Evolutionary conservation across 2,329 filamentous ascomycete species (phyloP).

Genomic region (Cercospora berteroae): DNA sequence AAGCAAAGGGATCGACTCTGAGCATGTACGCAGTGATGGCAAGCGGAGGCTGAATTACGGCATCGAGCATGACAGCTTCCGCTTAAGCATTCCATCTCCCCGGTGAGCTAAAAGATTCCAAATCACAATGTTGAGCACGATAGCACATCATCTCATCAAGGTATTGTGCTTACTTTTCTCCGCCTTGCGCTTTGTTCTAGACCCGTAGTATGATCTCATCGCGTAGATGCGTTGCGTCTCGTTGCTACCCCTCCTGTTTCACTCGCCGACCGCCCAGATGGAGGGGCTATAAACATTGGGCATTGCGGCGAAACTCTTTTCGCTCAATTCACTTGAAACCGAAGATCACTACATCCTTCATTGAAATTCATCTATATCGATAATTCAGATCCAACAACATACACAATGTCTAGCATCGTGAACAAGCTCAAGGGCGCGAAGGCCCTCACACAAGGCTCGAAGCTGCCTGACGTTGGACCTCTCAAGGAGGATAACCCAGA

Average conservation of each 20-base stretch:
- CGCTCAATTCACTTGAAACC: background rate
- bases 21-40: background rate
- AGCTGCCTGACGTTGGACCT: constrained; percentile 22
- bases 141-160: background rate
- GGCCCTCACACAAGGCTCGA: constrained; percentile 27
- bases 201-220: constrained; percentile 2
- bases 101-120: background rate
- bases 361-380: background rate
- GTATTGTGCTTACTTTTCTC: background rate
- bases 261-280: background rate
- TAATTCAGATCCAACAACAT: background rate
- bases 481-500: constrained; percentile 32
- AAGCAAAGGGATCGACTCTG: background rate
- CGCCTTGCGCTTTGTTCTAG: background rate
- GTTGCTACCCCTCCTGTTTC: background rate
- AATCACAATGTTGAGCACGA: background rate
- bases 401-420: constrained; percentile 22
- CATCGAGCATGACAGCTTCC: background rate
- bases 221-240: background rate
- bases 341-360: background rate
- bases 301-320: background rate
- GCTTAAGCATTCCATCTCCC: constrained; percentile 2
- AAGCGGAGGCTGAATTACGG: background rate
- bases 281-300: constrained; percentile 1
- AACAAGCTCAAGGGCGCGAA: constrained; percentile 28